Base-by-base conservation (phyloP, 2,329 filamentous ascomycete species). In the Colletotrichum horii region DNA sequence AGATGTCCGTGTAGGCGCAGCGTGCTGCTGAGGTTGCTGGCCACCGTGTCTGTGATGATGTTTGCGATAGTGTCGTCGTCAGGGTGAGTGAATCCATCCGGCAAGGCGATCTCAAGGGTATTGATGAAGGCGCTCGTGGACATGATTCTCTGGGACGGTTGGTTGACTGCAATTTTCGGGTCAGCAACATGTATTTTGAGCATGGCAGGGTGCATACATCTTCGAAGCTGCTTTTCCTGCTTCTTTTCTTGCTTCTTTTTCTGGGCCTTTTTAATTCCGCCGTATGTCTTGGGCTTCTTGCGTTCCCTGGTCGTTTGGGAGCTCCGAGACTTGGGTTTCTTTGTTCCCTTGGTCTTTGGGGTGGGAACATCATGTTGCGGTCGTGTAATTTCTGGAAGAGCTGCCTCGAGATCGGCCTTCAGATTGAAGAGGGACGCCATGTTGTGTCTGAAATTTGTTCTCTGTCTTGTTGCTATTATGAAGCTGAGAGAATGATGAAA, bases 361-460 rank as follows among this genome's bases (percentile, higher is more conserved):
- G n/a, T 24, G 11, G n/a, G 11, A 12, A 12, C n/a, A 22, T 52
- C n/a, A 22, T 2, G n/a, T 1, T 52, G 43, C 0, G 43, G 43
- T 22, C 14, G n/a, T 24, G 43, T 2, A 22, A 52, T 14, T 0
- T 52, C 1, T n/a, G 43, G 43, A 52, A 52, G 43, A 14, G 43
- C 43, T 2, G 43, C 11, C 43, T 52, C n/a, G 3, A 52, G 43
- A 52, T 52, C 43, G n/a, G 43, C 43, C 19, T 48, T 48, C 43
- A 52, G n/a, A 52, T 52, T 52, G 3, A 52, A 52, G n/a, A 52
- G 43, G 2, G 43, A 52, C 43, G 43, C 2, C 43, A 52, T 52
- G n/a, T 3, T 22, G 12, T 52, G n/a, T 8, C 11, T 52, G 43
- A 52, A 52, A 52, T 0, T 0, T 0, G 4, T 3, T 0, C 24